Base-by-base conservation (phyloP, 805 yeast genomes). In the Kuraishia piskuri region DNA sequence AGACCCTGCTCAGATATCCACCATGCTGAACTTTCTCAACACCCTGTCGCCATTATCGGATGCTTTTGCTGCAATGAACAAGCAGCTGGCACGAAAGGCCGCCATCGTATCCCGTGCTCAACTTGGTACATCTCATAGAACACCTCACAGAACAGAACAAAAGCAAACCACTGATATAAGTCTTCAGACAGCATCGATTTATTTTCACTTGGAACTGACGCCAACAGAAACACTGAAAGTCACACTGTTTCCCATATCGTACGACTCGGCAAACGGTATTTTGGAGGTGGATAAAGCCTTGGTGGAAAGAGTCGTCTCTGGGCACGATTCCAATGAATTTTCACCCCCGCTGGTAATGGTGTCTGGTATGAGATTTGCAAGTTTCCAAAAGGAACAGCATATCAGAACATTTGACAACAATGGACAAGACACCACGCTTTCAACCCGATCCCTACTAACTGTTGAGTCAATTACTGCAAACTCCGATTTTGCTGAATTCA, bases 201-300 rank as follows among this genome's bases (percentile, higher is more conserved):
- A 59, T 2, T 40, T 73, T 2, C 60, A 57, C 14, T 22, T 70
- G 6, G 53, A 52, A 2, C 46, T 74, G 2, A 54, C 63, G 4
- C 56, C 59, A 0, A 49, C 50, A 1, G 52, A 58, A 0, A 37
- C 24, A 0, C 24, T 78, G 3, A 63, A 59, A 24, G 31, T 64
- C 0, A 63, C 68, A 1, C 52, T 78, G 0, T 66, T 73, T 10
- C 85, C 86, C 0, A 56, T 80, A 0, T 70, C 78, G 0, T 77
- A 62, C 56, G 73, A 72, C 50, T 68, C 77, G 9, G 51, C 59
- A 0, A 62, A 63, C 3, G 67, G 68, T 3, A 61, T 60, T 2
- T 51, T 78, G 10, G 63, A 60, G 2, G 61, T 77, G 6, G 69
- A 69, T 5, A 70, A 70, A 50, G 54, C 75, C 1, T 37, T 65